Conservation (phyloP, 495 filamentous ascomycete genomes). For the Mycothermus thermophilus region DNA sequence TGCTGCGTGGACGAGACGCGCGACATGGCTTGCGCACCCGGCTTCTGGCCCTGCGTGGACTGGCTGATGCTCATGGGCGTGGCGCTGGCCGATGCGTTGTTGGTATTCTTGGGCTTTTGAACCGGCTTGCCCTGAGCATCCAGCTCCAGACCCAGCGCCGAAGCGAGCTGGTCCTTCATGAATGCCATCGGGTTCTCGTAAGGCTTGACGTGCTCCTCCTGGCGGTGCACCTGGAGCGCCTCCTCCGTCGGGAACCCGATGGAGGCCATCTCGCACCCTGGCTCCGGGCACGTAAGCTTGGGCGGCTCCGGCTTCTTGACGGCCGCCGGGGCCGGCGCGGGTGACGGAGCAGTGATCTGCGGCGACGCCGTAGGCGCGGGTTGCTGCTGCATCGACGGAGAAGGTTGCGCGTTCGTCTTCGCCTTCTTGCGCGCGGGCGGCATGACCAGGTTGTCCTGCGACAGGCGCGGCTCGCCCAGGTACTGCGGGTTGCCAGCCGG, state of each 20-base stretch:
- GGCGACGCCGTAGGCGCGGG: slow-evolving; percentile 34
- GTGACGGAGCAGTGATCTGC: slow-evolving; percentile 31
- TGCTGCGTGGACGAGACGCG: slow-evolving; percentile 33
- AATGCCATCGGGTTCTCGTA: slow-evolving; percentile 39
- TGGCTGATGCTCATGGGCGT: slow-evolving; percentile 19
- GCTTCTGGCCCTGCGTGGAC: slow-evolving; percentile 35
- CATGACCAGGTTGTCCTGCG: slow-evolving; percentile 36
- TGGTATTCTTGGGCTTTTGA: slow-evolving; percentile 3
- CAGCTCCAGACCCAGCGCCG: slow-evolving; percentile 30
- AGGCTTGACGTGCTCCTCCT: slow-evolving; percentile 42
- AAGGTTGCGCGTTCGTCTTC: slow-evolving; percentile 23
- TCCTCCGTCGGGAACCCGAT: slow-evolving; percentile 42
- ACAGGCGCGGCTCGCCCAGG: slow-evolving; percentile 29
- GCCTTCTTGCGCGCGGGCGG: slow-evolving; percentile 40
- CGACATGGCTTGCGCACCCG: slow-evolving; percentile 29
- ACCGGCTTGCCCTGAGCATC: slow-evolving; percentile 33
- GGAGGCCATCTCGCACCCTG: slow-evolving; percentile 31
- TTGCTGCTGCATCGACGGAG: slow-evolving; percentile 12
- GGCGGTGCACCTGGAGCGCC: slow-evolving; percentile 34
- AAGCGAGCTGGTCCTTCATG: slow-evolving; percentile 30
- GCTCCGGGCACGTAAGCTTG: slow-evolving; percentile 30
- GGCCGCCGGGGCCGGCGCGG: slow-evolving; percentile 24
- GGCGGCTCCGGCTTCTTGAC: slow-evolving; percentile 29
- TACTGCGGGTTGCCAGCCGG: slow-evolving; percentile 56
- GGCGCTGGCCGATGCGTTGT: slow-evolving; percentile 2